Base-by-base conservation (phyloP, 2,329 filamentous ascomycete species). In the Exophiala sideris region DNA sequence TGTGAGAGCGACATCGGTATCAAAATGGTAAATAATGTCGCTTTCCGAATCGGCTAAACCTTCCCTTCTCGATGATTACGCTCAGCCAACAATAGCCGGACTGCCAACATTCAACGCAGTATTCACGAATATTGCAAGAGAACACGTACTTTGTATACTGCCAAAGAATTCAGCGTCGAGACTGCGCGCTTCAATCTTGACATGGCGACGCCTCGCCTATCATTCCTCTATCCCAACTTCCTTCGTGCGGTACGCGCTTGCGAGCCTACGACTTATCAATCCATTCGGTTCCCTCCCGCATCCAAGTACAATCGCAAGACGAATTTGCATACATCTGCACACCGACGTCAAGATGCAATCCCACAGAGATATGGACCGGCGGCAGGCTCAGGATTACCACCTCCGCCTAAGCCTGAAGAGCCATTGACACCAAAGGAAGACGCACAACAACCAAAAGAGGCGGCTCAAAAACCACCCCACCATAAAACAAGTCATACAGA, bases 221-320 rank as follows among this genome's bases (percentile, higher is more conserved):
- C 82, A 12, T 88, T 88, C 65, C 75, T 89, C 14, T 88, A 87
- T 62, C 85, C 86, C 42, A 82, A 84, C 62, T 70, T 88, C 50
- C 81, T 86, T 69, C 82, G 84, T 50, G 75, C 78, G 12, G 68
- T 78, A 59, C 75, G 78, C 65, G 70, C 70, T 66, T 82, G 70
- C 67, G 75, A 71, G 67, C 74, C 69, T 38, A 72, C 59, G 29
- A 71, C 69, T 20, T 71, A 74, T 62, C 67, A 73, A 62, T 69
- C 74, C 11, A 70, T 77, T 50, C 70, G 73, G 57, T 65, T 72
- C 33, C 65, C 64, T 45, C 67, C 58, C 60, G 59, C 52, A 54
- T 3, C 51, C 61, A 50, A 60, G 60, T 57, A 57, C 60, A 67
- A 61, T 65, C 62, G 64, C 24, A 60, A 58, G 52, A 63, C 60